Percentiles rank a stretch among this genome's conserved stretches.
Conservation (phyloP, 2,329 filamentous ascomycete genomes). For the Aspergillus sojae region DNA sequence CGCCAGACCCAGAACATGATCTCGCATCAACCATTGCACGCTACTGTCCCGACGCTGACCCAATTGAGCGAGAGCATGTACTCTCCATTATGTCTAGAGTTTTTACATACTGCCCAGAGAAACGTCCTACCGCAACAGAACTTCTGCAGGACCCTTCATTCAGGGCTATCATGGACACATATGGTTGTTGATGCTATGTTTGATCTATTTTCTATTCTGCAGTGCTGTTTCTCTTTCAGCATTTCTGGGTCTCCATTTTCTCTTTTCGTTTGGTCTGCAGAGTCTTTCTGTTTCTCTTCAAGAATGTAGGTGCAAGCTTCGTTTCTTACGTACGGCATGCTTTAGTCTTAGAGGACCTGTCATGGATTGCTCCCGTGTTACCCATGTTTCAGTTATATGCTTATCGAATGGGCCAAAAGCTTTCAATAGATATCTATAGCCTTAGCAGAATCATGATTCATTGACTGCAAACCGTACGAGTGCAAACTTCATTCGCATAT, state of each 20-base stretch:
- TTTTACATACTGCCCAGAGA: slow-evolving; percentile 28
- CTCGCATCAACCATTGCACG: slow-evolving; percentile 20
- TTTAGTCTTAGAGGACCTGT: too few species aligned
- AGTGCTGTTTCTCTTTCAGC: slow-evolving; percentile 7
- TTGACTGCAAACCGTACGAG: too few species aligned
- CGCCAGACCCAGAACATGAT: slow-evolving; percentile 5
- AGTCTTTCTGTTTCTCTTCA: too few species aligned
- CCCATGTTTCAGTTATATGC: too few species aligned
- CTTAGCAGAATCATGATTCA: too few species aligned
- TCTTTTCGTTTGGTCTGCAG: background rate
- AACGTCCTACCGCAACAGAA: slow-evolving; percentile 29
- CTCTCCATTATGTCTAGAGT: slow-evolving; percentile 26
- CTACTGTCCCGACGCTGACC: slow-evolving; percentile 23
- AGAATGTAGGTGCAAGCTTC: too few species aligned
- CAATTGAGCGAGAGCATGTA: slow-evolving; percentile 24
- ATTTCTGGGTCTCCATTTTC: background rate
- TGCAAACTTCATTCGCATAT: too few species aligned
- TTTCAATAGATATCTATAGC: too few species aligned
- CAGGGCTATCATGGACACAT: slow-evolving; percentile 31
- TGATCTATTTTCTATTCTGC: too few species aligned
- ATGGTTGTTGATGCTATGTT: slow-evolving; percentile 20
- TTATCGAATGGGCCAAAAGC: too few species aligned
- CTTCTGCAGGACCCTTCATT: slow-evolving; percentile 33
- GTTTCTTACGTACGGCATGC: too few species aligned
- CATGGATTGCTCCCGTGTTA: too few species aligned